These are phyloP conservation scores for Psilocybe cyanescens DNA, from an alignment of 768 basidiomycete species.

Conservation along the genomic window DNA sequence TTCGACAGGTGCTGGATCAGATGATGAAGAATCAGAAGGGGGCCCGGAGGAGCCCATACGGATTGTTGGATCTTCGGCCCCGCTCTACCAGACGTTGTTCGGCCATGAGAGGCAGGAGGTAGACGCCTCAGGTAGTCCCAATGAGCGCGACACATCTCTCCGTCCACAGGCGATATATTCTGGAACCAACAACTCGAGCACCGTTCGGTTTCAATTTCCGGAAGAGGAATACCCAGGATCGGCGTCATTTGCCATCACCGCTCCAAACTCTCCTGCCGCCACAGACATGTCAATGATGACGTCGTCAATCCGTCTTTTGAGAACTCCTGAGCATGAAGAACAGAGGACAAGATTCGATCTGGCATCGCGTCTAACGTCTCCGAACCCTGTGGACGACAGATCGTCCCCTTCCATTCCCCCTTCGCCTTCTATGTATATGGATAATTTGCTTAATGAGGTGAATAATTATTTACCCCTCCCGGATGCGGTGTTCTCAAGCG, in stretches of 20 bases:
- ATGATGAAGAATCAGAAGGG: too few relatives aligned
- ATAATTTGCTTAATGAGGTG: too few relatives aligned
- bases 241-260: not conserved
- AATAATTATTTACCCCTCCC: too few relatives aligned
- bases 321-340: not conserved
- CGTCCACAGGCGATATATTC: constrained; percentile 5
- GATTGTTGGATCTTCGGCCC: too few relatives aligned
- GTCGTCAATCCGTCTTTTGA: not conserved
- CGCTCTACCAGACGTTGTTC: not conserved
- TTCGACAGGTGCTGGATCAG: too few relatives aligned
- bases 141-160: not conserved
- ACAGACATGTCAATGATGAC: constrained; percentile 3
- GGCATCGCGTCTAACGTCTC: not conserved
- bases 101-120: not conserved
- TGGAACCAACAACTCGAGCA: not conserved
- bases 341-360: not conserved
- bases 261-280: not conserved
- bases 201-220: constrained; percentile 4
- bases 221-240: not conserved
- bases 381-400: not conserved
- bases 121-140: not conserved
- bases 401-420: too few relatives aligned
- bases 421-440: too few relatives aligned
- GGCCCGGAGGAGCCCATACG: too few relatives aligned
- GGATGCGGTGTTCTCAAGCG: too few relatives aligned